phyloP scores from a whole-genome alignment of 108 stramenopile species.

The Conticribra weissflogii region DNA sequence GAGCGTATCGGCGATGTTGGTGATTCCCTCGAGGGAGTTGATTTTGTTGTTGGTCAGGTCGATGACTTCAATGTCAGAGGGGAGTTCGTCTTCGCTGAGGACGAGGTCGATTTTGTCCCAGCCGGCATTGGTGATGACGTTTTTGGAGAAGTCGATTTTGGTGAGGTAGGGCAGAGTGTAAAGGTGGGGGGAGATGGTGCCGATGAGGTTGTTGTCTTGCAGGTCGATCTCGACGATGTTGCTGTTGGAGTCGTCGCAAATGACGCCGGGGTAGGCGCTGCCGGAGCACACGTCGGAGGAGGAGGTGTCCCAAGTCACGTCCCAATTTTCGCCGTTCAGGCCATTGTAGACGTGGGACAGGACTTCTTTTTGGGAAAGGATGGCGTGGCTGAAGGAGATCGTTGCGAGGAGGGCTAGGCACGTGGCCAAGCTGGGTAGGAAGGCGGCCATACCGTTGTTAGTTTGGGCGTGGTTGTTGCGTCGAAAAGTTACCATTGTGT shows the following conservation, averaged over 20 bases:
- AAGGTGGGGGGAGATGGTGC: slow-evolving; percentile 49
- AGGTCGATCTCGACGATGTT: slow-evolving; percentile 64
- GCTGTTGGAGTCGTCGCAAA: slow-evolving; percentile 15
- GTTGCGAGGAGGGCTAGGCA: too few relatives aligned
- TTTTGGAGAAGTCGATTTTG: slow-evolving; percentile 34
- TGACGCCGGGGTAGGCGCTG: slow-evolving; percentile 19
- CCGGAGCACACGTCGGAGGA: slow-evolving; percentile 15
- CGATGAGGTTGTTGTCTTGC: slow-evolving; percentile 61
- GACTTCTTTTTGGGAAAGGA: slow-evolving; percentile 5
- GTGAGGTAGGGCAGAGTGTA: slow-evolving; percentile 38
- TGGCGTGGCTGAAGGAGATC: not conserved
- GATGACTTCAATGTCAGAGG: slow-evolving; percentile 16
- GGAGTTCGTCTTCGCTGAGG: not conserved
- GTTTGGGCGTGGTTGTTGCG: too few relatives aligned
- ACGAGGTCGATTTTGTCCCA: slow-evolving; percentile 40
- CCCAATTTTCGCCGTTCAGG: slow-evolving; percentile 46
- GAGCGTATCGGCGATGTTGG: slow-evolving; percentile 31
- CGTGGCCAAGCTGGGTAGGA: too few relatives aligned
- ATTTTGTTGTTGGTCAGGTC: slow-evolving; percentile 42
- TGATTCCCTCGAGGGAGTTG: slow-evolving; percentile 27
- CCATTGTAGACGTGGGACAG: slow-evolving; percentile 30
- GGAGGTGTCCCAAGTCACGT: slow-evolving; percentile 22
- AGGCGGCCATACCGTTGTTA: too few relatives aligned
- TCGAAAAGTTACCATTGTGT: too few relatives aligned
- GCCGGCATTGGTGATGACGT: slow-evolving; percentile 33